phyloP scores from a whole-genome alignment of 176 grass and related monocot species.

The Triticum urartu region DNA sequence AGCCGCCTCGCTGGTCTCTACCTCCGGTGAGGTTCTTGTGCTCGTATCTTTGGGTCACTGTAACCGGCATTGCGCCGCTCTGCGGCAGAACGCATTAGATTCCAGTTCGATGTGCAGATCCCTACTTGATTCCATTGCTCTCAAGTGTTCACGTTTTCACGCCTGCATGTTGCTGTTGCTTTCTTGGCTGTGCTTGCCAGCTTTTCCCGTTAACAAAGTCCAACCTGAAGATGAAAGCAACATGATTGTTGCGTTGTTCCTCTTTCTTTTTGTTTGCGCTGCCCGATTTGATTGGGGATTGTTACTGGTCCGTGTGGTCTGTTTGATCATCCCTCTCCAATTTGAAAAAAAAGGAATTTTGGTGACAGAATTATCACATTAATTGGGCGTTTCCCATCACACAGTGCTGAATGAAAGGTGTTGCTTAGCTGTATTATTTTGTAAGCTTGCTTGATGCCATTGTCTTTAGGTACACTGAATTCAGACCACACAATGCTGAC shows the following conservation, averaged over 20 bases:
- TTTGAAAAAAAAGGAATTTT: neutral
- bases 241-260: conserved; percentile 28
- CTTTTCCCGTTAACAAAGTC: conserved; percentile 27
- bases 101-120: conserved; percentile 14
- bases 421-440: conserved; percentile 57
- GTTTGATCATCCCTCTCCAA: neutral
- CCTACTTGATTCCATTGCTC: conserved; percentile 31
- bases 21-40: conserved; percentile 60
- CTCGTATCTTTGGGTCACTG: neutral
- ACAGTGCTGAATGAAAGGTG: conserved; percentile 31
- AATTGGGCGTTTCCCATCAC: conserved; percentile 30
- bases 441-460: conserved; percentile 40
- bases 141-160: conserved; percentile 4
- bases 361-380: neutral
- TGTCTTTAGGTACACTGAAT: conserved; percentile 31
- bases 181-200: conserved; percentile 31
- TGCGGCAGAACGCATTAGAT: conserved; percentile 4
- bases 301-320: conserved; percentile 7
- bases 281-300: conserved; percentile 41
- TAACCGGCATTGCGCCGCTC: conserved; percentile 23
- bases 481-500: conserved; percentile 41
- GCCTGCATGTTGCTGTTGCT: conserved; percentile 45
- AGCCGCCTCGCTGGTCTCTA: conserved; percentile 53
- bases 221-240: conserved; percentile 30
- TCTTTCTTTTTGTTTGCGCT: conserved; percentile 32